Conservation (phyloP, 139 green algal genomes). For the Bryopsis sp. region DNA sequence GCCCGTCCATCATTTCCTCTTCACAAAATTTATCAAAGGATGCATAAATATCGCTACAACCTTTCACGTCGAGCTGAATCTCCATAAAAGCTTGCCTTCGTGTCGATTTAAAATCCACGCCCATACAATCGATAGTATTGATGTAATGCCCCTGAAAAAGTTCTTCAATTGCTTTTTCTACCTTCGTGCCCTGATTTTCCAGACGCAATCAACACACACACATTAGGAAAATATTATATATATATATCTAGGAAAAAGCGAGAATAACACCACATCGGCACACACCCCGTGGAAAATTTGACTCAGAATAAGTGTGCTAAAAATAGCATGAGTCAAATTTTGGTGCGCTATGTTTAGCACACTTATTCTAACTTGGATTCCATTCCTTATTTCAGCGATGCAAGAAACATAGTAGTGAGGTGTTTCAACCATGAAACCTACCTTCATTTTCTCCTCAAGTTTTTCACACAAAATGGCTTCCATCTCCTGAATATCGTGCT, state of each 20-base stretch:
- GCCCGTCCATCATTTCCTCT: slow-evolving; percentile 66
- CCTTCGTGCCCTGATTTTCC: slow-evolving; percentile 65
- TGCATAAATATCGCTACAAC: slow-evolving; percentile 73
- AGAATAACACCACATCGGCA: no score
- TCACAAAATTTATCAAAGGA: slow-evolving; percentile 61
- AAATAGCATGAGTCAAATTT: no score
- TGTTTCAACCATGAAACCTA: slow-evolving; percentile 14
- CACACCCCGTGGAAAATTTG: no score
- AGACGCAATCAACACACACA: slow-evolving; percentile 14
- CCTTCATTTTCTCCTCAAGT: slow-evolving; percentile 99
- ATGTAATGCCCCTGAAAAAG: slow-evolving; percentile 88
- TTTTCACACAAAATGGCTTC: slow-evolving; percentile 92
- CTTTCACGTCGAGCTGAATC: slow-evolving; percentile 88
- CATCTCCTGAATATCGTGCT: slow-evolving; percentile 98
- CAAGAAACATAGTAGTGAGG: neutral
- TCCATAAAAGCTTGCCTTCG: slow-evolving; percentile 42
- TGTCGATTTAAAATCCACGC: slow-evolving; percentile 84
- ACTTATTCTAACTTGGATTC: no score
- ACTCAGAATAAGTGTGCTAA: no score
- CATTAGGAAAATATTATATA: slow-evolving; percentile 19
- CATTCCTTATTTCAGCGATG: no score
- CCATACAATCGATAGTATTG: slow-evolving; percentile 89
- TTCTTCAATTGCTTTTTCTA: slow-evolving; percentile 82
- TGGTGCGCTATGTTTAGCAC: no score
- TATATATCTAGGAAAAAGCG: no score